Conservation (phyloP, 2,329 filamentous ascomycete species). For the Fusarium globosum region DNA sequence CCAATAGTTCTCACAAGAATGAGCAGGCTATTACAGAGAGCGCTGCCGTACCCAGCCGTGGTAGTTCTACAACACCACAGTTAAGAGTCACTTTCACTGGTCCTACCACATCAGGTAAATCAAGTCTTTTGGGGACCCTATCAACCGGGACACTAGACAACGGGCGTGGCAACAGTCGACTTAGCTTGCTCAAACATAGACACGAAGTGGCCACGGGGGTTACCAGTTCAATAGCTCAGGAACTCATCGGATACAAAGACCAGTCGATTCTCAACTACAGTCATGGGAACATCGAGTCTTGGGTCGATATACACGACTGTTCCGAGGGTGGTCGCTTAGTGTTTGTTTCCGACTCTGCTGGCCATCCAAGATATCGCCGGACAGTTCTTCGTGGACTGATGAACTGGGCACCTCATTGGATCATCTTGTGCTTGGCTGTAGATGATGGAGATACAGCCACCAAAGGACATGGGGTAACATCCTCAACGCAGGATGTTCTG, state of each 20-base stretch:
- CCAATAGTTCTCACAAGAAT: neutral
- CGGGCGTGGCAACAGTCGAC: conserved; percentile 86
- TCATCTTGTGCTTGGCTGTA: conserved; percentile 85
- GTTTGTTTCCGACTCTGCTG: conserved; percentile 91
- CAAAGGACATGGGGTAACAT: conserved; percentile 53
- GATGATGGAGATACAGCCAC: conserved; percentile 69
- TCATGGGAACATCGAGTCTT: conserved; percentile 86
- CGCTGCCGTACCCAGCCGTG: conserved; percentile 50
- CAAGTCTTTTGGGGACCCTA: conserved; percentile 86
- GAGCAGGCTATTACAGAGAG: conserved; percentile 17
- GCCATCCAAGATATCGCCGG: conserved; percentile 87
- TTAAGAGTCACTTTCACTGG: conserved; percentile 89
- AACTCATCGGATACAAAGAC: conserved; percentile 84
- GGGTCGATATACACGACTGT: conserved; percentile 91
- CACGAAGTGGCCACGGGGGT: conserved; percentile 93
- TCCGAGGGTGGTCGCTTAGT: conserved; percentile 80
- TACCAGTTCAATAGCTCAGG: conserved; percentile 94
- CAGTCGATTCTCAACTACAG: conserved; percentile 81
- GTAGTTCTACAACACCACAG: conserved; percentile 73
- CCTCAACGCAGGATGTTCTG: conserved; percentile 62
- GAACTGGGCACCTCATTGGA: conserved; percentile 96
- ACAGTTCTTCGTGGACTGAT: conserved; percentile 91
- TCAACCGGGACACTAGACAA: conserved; percentile 92
- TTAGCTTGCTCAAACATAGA: conserved; percentile 89
- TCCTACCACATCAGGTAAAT: conserved; percentile 92